phyloP scores from a whole-genome alignment of 495 filamentous ascomycete species.

The Hyaloscypha bicolor region DNA sequence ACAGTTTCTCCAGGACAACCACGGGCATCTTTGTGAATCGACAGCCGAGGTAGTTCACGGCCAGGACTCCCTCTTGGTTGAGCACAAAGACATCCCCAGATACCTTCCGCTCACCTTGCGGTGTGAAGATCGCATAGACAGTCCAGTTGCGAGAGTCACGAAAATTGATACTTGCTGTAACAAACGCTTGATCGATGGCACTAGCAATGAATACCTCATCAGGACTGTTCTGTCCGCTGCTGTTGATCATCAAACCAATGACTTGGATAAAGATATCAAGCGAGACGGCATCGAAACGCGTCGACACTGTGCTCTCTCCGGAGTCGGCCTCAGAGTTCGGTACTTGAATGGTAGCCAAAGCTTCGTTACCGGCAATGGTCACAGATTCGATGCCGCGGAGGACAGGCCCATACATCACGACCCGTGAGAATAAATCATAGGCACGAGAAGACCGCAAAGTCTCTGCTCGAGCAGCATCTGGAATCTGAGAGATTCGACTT shows the following conservation, averaged over 20 bases:
- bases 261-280: constrained; percentile 5
- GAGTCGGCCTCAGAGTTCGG: neutral
- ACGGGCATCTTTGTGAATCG: neutral
- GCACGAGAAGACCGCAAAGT: neutral
- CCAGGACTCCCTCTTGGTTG: neutral
- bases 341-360: neutral
- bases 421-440: constrained; percentile 14
- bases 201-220: constrained; percentile 1
- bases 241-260: neutral
- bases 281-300: neutral
- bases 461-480: neutral
- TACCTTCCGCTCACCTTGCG: neutral
- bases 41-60: neutral
- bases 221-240: neutral
- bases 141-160: neutral
- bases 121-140: neutral
- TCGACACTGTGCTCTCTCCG: neutral
- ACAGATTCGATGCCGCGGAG: neutral
- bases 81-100: neutral
- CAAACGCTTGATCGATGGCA: neutral
- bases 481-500: neutral
- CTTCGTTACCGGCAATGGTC: neutral
- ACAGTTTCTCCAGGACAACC: neutral
- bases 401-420: neutral
- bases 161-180: neutral